Conservation (phyloP, 192 early-diverging fungal species). For the Backusella sp. region DNA sequence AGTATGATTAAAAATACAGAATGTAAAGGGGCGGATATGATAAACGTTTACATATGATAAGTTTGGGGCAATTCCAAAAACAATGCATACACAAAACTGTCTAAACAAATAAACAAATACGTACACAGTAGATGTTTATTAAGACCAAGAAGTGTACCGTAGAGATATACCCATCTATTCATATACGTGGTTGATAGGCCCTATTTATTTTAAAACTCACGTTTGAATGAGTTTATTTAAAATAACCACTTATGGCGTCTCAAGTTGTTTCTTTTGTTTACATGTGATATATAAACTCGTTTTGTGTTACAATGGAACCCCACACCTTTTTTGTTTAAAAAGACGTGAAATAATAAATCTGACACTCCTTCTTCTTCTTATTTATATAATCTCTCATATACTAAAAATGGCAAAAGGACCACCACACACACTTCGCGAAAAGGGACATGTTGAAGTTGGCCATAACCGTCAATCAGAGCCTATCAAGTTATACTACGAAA, state of each 20-base stretch:
- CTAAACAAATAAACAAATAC: background rate
- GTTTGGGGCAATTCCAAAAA: background rate
- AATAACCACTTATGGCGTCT: background rate
- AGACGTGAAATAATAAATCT: background rate
- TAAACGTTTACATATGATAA: background rate
- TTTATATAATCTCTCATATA: background rate
- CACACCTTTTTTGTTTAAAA: background rate
- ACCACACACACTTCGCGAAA: conserved; percentile 19
- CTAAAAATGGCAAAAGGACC: background rate
- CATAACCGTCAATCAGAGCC: conserved; percentile 34
- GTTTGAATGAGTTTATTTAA: background rate
- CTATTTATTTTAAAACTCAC: background rate
- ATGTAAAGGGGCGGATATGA: background rate
- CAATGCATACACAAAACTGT: background rate
- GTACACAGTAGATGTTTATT: too few species aligned
- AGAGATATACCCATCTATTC: too few species aligned
- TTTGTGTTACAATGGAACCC: background rate
- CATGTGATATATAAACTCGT: background rate
- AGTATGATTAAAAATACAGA: background rate
- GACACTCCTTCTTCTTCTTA: background rate
- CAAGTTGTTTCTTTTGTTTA: background rate
- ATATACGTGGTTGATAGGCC: too few species aligned
- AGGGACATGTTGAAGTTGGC: conserved; percentile 43
- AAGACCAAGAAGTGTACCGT: too few species aligned
- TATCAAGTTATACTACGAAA: conserved; percentile 75